Evolutionary conservation across 176 grass and related monocot species (phyloP).

Genomic region (Tuctoria greenei): DNA sequence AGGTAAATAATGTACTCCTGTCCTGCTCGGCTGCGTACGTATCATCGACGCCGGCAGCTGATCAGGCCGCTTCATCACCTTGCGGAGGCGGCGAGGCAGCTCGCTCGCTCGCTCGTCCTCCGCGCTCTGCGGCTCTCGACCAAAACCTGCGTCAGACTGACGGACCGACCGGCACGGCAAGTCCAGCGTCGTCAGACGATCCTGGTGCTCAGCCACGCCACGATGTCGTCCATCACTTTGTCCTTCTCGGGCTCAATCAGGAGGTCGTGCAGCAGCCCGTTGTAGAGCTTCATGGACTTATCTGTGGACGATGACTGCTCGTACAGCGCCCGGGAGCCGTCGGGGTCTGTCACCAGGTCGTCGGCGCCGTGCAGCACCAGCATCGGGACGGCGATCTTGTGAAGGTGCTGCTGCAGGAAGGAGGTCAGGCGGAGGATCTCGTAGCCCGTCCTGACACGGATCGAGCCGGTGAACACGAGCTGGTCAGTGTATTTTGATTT

Average conservation of each 20-base stretch:
- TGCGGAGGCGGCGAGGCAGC: not conserved
- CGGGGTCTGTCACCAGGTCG: slow-evolving; percentile 67
- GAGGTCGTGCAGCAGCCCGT: slow-evolving; percentile 66
- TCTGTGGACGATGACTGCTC: slow-evolving; percentile 53
- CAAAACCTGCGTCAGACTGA: not conserved
- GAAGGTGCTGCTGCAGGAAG: slow-evolving; percentile 56
- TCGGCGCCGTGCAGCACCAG: slow-evolving; percentile 70
- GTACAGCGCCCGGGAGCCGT: slow-evolving; percentile 56
- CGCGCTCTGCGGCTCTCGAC: slow-evolving; percentile 20
- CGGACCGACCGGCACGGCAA: not conserved
- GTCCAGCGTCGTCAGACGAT: not conserved
- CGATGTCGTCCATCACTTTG: slow-evolving; percentile 59
- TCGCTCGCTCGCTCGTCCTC: slow-evolving; percentile 15
- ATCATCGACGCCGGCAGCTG: slow-evolving; percentile 10
- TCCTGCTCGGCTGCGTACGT: slow-evolving; percentile 1
- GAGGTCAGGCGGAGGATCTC: slow-evolving; percentile 75
- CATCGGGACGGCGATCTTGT: slow-evolving; percentile 49
- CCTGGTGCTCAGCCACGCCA: slow-evolving; percentile 57
- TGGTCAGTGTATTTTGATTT: slow-evolving; percentile 71
- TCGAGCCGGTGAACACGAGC: slow-evolving; percentile 84
- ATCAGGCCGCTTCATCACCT: slow-evolving; percentile 30
- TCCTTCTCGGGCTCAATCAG: slow-evolving; percentile 87
- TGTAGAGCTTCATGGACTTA: slow-evolving; percentile 66
- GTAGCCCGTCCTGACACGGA: slow-evolving; percentile 73
- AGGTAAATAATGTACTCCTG: not conserved